These are phyloP conservation scores for Claviceps sp. DNA, from an alignment of 2,329 filamentous ascomycete genomes.

Conservation along the genomic window DNA sequence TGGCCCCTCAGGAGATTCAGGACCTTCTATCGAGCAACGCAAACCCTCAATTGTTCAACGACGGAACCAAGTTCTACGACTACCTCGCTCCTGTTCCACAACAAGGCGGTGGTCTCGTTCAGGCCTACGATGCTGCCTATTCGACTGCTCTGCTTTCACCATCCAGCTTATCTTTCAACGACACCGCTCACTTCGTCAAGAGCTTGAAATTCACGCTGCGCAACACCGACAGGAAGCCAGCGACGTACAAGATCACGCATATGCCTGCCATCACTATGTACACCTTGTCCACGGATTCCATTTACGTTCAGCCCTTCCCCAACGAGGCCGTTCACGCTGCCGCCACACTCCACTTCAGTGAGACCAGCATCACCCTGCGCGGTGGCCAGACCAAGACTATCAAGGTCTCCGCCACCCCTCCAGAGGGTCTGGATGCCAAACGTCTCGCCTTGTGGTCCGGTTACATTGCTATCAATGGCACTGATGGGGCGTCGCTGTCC, in stretches of 20 bases:
- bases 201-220: constrained; percentile 39
- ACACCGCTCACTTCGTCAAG: constrained; percentile 41
- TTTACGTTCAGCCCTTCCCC: constrained; percentile 29
- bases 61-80: constrained; percentile 21
- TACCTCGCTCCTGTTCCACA: constrained; percentile 42
- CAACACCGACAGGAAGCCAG: constrained; percentile 34
- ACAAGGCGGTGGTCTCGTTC: constrained; percentile 46
- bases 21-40: constrained; percentile 36
- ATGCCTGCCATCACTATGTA: constrained; percentile 39
- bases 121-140: constrained; percentile 45
- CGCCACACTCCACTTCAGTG: constrained; percentile 18
- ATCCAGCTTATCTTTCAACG: constrained; percentile 50
- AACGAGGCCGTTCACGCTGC: constrained; percentile 27
- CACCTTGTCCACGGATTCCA: constrained; percentile 23
- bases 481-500: constrained; percentile 22
- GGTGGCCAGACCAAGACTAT: constrained; percentile 4
- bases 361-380: constrained; percentile 4
- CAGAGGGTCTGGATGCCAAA: constrained; percentile 2
- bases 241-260: constrained; percentile 40
- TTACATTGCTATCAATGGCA: constrained; percentile 17
- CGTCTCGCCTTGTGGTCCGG: constrained; percentile 9
- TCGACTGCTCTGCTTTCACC: constrained; percentile 38
- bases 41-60: constrained; percentile 35
- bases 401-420: constrained; percentile 4
- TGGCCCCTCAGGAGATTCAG: constrained; percentile 35